Conservation (phyloP, 2,329 filamentous ascomycete species). For the Chalaropsis ovoidea region DNA sequence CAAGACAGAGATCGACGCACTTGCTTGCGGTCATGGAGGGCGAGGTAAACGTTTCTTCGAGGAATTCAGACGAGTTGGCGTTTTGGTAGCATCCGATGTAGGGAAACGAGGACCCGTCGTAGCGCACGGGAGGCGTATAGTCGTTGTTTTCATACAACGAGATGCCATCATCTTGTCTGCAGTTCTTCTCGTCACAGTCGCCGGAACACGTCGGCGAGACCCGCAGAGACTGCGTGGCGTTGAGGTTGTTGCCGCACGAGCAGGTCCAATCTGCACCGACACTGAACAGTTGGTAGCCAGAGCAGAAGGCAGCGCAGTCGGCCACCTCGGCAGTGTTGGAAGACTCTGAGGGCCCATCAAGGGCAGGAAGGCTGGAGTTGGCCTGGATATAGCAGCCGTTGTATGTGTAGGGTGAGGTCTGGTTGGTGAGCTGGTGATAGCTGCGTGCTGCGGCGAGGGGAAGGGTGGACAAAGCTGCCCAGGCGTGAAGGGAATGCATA, state of each 20-base stretch:
- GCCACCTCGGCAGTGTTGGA: neutral
- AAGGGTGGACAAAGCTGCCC: neutral
- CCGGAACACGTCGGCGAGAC: neutral
- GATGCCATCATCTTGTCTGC: neutral
- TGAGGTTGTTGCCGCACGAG: neutral
- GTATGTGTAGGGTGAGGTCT: neutral
- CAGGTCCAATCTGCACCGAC: constrained; percentile 1
- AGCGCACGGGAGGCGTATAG: neutral
- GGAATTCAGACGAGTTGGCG: neutral
- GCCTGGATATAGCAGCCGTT: constrained; percentile 8
- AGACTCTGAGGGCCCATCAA: neutral
- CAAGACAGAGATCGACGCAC: constrained; percentile 18
- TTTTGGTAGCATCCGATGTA: constrained; percentile 18
- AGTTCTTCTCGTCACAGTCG: neutral
- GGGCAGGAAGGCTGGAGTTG: neutral
- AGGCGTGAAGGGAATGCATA: neutral
- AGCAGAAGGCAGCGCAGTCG: constrained; percentile 5
- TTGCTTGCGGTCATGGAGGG: constrained; percentile 12
- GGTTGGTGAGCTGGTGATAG: neutral
- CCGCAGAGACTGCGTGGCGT: neutral
- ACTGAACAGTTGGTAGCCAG: constrained; percentile 8
- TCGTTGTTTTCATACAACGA: constrained; percentile 3
- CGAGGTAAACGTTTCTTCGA: constrained; percentile 7
- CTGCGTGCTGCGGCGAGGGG: neutral
- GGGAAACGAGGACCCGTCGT: neutral